Evolutionary conservation across 2,329 filamentous ascomycete species (phyloP).

Genomic region (Aspergillus viridinutans): DNA sequence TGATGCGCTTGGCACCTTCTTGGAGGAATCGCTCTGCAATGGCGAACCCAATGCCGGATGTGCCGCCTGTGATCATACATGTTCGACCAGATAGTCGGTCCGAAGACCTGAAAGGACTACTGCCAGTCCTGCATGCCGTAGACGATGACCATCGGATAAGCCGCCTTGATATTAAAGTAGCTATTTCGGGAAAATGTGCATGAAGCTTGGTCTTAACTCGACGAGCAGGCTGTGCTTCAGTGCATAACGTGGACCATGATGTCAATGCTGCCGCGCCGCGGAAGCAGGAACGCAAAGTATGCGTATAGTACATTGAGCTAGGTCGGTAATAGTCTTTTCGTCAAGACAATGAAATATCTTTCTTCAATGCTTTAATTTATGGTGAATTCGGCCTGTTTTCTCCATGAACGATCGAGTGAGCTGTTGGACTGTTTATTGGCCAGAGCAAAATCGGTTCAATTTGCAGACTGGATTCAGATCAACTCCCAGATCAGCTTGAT

Average conservation of each 20-base stretch:
- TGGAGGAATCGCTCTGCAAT: slow-evolving; percentile 64
- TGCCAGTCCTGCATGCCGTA: not conserved
- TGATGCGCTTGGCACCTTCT: slow-evolving; percentile 55
- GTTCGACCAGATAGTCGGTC: slow-evolving; percentile 31
- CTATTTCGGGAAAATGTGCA: not conserved
- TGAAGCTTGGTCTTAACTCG: not conserved
- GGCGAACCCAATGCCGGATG: slow-evolving; percentile 64
- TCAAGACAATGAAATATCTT: not conserved
- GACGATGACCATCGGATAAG: slow-evolving; percentile 3
- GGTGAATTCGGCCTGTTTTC: not conserved
- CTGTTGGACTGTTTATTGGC: not conserved
- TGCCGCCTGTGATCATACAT: slow-evolving; percentile 64
- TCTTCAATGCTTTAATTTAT: not conserved
- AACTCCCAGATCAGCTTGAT: not conserved
- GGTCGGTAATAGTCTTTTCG: not conserved
- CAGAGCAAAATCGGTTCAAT: not conserved
- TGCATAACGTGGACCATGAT: not conserved
- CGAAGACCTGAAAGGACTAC: slow-evolving; percentile 10
- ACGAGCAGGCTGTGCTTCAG: not conserved
- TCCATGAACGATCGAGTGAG: not conserved
- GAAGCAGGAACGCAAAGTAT: not conserved
- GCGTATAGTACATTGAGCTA: not conserved
- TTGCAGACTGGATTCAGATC: not conserved
- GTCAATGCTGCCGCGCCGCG: not conserved
- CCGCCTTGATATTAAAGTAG: not conserved